phyloP scores from a whole-genome alignment of 1,284 basidiomycete species.

The Vanrija pseudolonga region DNA sequence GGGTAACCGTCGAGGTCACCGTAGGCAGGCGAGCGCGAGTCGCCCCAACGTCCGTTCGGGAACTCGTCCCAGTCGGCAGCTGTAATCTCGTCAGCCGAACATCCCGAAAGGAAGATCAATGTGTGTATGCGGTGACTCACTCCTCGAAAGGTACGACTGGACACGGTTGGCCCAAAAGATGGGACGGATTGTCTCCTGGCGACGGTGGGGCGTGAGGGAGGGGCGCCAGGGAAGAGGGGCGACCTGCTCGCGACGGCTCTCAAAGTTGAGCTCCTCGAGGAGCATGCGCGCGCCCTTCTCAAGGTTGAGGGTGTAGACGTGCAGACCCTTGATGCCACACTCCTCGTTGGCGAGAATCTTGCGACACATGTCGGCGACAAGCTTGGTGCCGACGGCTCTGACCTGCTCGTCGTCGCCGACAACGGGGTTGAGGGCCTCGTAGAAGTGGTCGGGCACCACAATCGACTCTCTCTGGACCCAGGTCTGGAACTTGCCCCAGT shows the following conservation, averaged over 20 bases:
- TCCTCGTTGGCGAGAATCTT: slow-evolving; percentile 67
- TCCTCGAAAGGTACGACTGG: slow-evolving; percentile 80
- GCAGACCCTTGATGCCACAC: slow-evolving; percentile 78
- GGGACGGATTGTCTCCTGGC: slow-evolving; percentile 83
- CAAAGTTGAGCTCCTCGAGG: slow-evolving; percentile 78
- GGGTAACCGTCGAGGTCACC: slow-evolving; percentile 96
- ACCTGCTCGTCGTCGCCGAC: slow-evolving; percentile 90
- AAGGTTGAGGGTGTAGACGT: slow-evolving; percentile 98
- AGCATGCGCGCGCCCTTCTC: slow-evolving; percentile 93
- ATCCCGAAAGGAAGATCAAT: neutral
- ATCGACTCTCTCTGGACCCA: slow-evolving; percentile 85
- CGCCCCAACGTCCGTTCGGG: slow-evolving; percentile 97
- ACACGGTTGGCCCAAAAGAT: slow-evolving; percentile 86
- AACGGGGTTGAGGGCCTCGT: slow-evolving; percentile 79
- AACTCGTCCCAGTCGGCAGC: slow-evolving; percentile 98
- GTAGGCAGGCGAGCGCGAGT: slow-evolving; percentile 93
- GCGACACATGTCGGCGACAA: slow-evolving; percentile 84
- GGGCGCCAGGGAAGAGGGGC: slow-evolving; percentile 91
- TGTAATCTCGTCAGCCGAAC: slow-evolving; percentile 1
- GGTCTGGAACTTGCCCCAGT: slow-evolving; percentile 92
- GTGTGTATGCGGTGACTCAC: neutral
- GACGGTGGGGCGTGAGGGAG: slow-evolving; percentile 82
- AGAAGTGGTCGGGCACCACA: slow-evolving; percentile 72
- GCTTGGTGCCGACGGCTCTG: slow-evolving; percentile 77
- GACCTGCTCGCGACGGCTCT: slow-evolving; percentile 77